Base-by-base conservation (phyloP, 2,329 filamentous ascomycete genomes). In the Ceratocystis huliohia region DNA sequence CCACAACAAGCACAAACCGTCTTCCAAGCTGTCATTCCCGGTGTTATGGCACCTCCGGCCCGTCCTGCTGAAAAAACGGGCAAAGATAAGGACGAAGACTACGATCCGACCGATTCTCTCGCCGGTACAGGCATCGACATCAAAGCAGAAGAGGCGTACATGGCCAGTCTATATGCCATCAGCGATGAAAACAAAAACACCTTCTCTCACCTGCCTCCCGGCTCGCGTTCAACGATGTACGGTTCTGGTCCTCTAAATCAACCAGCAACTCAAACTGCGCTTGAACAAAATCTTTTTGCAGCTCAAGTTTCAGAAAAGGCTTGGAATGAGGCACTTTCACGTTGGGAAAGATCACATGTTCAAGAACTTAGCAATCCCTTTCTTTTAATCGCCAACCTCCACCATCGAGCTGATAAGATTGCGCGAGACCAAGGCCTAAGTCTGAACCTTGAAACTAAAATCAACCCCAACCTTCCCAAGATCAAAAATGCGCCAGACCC, bases 121-220 rank as follows among this genome's bases (percentile, higher is more conserved):
- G 87, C 87, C 20, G 89, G 88, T 20, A 93, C 91, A 17, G 91
- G 91, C 63, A 91, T 96, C 69, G 89, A 96, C 77, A 76, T 96
- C 61, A 86, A 88, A 67, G 91, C 91, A 70, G 92, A 96, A 74
- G 90, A 95, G 72, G 89, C 91, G 71, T 89, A 85, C 70, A 80
- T 94, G 74, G 86, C 89, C 57, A 82, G 83, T 57, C 75, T 78
- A 65, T 80, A 74, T 44, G 72, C 80, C 7, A 78, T 81, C 61
- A 78, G 86, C 15, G 64, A 65, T 17, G 64, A 65, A 17, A 37
- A 50, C 61, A 63, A 63, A 45, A 57, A 57, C 13, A 76, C 61
- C 20, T 82, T 82, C 68, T 77, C 78, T 15, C 77, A 83, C 25
- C 83, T 87, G 68, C 76, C 80, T 6, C 76, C 84, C 1, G 81